Base-by-base conservation (phyloP, 139 green algal species). In the Picochlorum costavermella region DNA sequence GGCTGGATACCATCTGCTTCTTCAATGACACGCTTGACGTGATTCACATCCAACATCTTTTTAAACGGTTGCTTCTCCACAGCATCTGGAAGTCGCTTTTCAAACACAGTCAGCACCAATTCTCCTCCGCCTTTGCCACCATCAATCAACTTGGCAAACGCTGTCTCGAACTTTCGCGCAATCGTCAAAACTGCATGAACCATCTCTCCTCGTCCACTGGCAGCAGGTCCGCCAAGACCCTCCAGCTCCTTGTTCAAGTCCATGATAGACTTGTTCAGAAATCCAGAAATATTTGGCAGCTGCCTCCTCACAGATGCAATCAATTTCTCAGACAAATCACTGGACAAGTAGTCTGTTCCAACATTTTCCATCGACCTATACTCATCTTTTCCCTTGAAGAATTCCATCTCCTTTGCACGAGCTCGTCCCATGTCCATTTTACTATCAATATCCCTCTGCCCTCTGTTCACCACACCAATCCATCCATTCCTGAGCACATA, bases 1-100 rank as follows among this genome's bases (percentile, higher is more conserved):
- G 92, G 92, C 80, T 96, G 90, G 80, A 96, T 96, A 20, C 92
- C 92, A 67, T 98, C 92, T 2, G 92, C 89, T 75, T 96, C 84
- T 65, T 91, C 88, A 63, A 96, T 84, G 64, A 91, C 86, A 33
- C 84, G 76, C 70, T 83, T 84, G n/a, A 93, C 84, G 62, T 95
- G 92, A 48, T 85, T 76, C 30, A 93, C 80, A 33, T 87, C 86
- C 50, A 95, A 71, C 60, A 95, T 89, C 72, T 94, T 78, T 59
- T 78, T 75, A 72, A 96, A 96, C 16, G 87, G 79, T 58, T 95
- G 82, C 65, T 88, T 84, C 61, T 90, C 76, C 67, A 96, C 92
- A 63, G 82, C 72, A 50, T 95, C 79, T 31, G 90, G 88, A 9
- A 96, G 83, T 70, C 93, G 90, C 67, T 88, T 74, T 78, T 96